phyloP scores from a whole-genome alignment of 169 alveolate species.

The Cryptosporidium muris region DNA sequence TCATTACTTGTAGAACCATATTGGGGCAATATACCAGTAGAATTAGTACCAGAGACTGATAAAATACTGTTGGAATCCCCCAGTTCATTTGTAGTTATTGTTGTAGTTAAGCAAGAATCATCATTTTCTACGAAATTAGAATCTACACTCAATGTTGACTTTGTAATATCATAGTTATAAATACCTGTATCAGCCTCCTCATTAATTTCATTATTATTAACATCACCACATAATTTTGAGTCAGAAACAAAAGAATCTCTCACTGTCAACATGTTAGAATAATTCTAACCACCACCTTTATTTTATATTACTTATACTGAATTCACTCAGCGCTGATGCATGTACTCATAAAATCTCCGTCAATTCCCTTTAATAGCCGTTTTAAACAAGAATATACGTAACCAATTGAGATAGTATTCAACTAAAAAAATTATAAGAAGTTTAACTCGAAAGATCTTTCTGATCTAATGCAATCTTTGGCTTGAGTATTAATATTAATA shows the following conservation, averaged over 20 bases:
- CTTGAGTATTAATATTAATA: background rate
- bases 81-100: slow-evolving; percentile 61
- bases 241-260: no score
- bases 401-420: background rate
- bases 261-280: no score
- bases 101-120: slow-evolving; percentile 64
- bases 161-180: slow-evolving; percentile 45
- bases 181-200: slow-evolving; percentile 56
- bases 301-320: slow-evolving; percentile 39
- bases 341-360: slow-evolving; percentile 40
- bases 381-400: background rate
- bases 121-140: slow-evolving; percentile 61
- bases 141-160: slow-evolving; percentile 14
- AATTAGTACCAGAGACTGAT: slow-evolving; percentile 51
- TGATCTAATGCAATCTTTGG: background rate
- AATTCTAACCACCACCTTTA: background rate
- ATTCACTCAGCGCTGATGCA: slow-evolving; percentile 26
- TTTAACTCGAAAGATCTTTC: background rate
- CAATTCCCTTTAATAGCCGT: slow-evolving; percentile 37
- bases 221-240: slow-evolving; percentile 20
- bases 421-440: background rate
- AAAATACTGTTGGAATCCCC: slow-evolving; percentile 68
- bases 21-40: slow-evolving; percentile 1
- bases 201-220: background rate
- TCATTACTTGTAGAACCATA: slow-evolving; percentile 16